phyloP scores from a whole-genome alignment of 306 rosid species.

The Betula pendula region DNA sequence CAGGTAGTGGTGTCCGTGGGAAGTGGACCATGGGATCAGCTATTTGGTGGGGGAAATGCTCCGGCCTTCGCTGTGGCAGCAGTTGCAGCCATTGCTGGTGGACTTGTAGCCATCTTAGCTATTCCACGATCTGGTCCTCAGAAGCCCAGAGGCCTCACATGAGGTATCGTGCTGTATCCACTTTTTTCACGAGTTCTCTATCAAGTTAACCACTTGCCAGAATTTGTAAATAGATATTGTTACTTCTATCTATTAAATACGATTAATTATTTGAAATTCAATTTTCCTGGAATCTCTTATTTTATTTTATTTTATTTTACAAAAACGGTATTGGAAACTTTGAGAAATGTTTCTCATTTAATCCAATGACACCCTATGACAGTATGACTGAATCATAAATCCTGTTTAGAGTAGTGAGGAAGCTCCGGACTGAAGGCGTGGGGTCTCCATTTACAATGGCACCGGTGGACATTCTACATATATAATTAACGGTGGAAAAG shows the following conservation, averaged over 20 bases:
- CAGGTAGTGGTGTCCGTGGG: slow-evolving; percentile 90
- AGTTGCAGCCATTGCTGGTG: slow-evolving; percentile 81
- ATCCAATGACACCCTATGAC: slow-evolving; percentile 24
- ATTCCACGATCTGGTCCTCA: slow-evolving; percentile 72
- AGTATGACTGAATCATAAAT: slow-evolving; percentile 27
- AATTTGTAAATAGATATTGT: slow-evolving; percentile 41
- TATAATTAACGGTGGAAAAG: slow-evolving; percentile 45
- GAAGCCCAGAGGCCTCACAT: slow-evolving; percentile 57
- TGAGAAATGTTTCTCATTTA: slow-evolving; percentile 15
- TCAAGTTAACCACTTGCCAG: slow-evolving; percentile 35
- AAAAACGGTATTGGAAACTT: slow-evolving; percentile 25
- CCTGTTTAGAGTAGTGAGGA: slow-evolving; percentile 35
- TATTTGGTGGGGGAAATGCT: slow-evolving; percentile 96
- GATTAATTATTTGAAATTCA: slow-evolving; percentile 28
- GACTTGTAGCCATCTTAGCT: slow-evolving; percentile 75
- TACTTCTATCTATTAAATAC: slow-evolving; percentile 21
- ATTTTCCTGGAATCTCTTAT: slow-evolving; percentile 16
- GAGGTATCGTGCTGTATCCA: slow-evolving; percentile 61
- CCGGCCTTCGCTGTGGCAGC: slow-evolving; percentile 93
- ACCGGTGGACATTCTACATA: slow-evolving; percentile 32
- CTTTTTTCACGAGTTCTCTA: slow-evolving; percentile 30
- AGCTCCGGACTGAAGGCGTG: slow-evolving; percentile 38
- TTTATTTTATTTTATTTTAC: background rate
- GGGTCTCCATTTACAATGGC: slow-evolving; percentile 35
- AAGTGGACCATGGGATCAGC: slow-evolving; percentile 99